Conservation (phyloP, 225 moss, liverwort and hornwort species). For the Polytrichum commune region DNA sequence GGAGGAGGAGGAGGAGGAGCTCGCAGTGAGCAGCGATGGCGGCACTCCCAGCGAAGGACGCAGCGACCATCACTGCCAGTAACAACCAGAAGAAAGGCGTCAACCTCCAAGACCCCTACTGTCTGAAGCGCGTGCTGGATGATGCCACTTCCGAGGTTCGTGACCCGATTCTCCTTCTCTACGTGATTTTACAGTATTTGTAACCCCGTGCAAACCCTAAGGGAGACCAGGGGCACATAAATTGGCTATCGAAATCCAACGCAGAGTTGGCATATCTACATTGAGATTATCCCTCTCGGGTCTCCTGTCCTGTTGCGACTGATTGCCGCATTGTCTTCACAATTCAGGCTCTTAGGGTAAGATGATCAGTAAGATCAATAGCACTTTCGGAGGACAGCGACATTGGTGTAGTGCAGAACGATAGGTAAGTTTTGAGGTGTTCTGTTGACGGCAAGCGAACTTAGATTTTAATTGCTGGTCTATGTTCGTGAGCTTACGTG, state of each 20-base stretch:
- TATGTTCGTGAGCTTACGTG: no score
- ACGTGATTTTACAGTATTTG: not conserved
- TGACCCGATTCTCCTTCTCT: not conserved
- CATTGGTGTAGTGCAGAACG: not conserved
- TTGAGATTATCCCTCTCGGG: no score
- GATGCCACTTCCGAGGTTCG: slow-evolving; percentile 84
- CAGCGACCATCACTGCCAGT: slow-evolving; percentile 39
- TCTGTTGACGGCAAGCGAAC: not conserved
- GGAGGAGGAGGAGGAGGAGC: no score
- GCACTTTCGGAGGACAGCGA: no score
- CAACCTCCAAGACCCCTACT: slow-evolving; percentile 85
- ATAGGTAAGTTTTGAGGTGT: not conserved
- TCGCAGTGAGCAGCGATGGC: slow-evolving; percentile 30
- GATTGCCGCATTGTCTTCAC: no score
- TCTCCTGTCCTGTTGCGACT: no score
- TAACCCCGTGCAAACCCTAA: no score
- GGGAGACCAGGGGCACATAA: no score
- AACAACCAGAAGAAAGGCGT: slow-evolving; percentile 46
- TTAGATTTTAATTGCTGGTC: no score
- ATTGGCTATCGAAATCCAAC: not conserved
- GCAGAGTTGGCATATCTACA: not conserved
- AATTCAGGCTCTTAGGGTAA: no score
- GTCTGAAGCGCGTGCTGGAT: slow-evolving; percentile 90
- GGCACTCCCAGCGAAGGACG: slow-evolving; percentile 41
- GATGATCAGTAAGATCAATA: no score